phyloP scores from a whole-genome alignment of 2,329 filamentous ascomycete genomes.

The Phialocephala subalpina region DNA sequence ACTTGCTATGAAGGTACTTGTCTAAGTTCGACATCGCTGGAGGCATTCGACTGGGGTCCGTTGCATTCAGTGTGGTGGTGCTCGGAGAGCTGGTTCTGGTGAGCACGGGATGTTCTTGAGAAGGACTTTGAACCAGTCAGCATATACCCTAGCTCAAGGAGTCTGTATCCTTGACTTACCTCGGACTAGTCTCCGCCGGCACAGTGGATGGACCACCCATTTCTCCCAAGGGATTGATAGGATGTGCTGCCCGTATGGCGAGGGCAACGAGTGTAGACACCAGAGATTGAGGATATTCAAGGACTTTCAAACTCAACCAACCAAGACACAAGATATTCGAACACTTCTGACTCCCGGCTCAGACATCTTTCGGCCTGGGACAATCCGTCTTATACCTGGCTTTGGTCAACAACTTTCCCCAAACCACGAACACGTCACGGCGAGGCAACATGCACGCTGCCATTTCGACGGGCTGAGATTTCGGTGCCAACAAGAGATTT shows the following conservation, averaged over 20 bases:
- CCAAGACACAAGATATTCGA: not conserved
- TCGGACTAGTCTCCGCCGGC: not conserved
- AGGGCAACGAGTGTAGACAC: not conserved
- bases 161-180: not conserved
- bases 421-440: no score
- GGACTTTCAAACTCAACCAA: not conserved
- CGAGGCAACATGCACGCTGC: no score
- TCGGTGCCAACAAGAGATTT: no score
- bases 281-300: not conserved
- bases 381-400: no score
- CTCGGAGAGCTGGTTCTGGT: not conserved
- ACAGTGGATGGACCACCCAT: not conserved
- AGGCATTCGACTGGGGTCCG: not conserved
- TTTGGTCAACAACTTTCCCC: no score
- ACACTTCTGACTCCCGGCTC: no score
- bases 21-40: slow-evolving; percentile 24
- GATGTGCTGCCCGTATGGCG: not conserved
- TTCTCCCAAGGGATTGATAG: not conserved
- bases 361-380: no score
- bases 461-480: no score
- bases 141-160: not conserved
- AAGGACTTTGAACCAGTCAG: not conserved
- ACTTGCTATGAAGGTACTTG: slow-evolving; percentile 22
- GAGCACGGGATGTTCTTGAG: not conserved
- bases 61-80: not conserved